phyloP scores from a whole-genome alignment of 805 yeast genomes.

The Kluyveromyces dobzhanskii region DNA sequence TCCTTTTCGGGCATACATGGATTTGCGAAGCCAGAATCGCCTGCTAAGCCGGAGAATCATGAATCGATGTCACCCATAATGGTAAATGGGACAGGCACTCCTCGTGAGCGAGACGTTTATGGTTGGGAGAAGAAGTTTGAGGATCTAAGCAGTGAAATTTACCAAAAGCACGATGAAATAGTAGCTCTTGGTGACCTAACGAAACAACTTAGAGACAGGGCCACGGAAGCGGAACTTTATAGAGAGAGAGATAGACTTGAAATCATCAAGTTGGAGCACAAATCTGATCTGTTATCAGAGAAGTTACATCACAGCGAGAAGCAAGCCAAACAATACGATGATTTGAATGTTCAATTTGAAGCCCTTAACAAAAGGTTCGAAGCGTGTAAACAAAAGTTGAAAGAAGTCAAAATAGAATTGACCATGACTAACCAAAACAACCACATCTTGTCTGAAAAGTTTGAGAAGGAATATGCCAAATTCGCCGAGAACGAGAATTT shows the following conservation, averaged over 20 bases:
- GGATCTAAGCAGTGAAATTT: neutral
- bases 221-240: constrained; percentile 2
- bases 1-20: neutral
- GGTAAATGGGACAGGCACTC: neutral
- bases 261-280: constrained; percentile 4
- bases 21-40: neutral
- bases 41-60: neutral
- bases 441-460: constrained; percentile 4
- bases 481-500: constrained; percentile 28
- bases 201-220: constrained; percentile 4
- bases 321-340: neutral
- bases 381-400: constrained; percentile 6
- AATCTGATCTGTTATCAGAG: constrained; percentile 6
- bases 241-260: constrained; percentile 7
- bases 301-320: constrained; percentile 3
- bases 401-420: constrained; percentile 7
- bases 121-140: neutral
- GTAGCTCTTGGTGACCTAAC: constrained; percentile 1
- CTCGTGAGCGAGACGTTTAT: neutral
- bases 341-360: constrained; percentile 2
- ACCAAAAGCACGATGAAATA: neutral
- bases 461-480: constrained; percentile 20
- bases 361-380: constrained; percentile 7
- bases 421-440: constrained; percentile 24
- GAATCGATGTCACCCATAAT: constrained; percentile 2